Conservation (phyloP, 768 basidiomycete genomes). For the Lactifluus piperatus region DNA sequence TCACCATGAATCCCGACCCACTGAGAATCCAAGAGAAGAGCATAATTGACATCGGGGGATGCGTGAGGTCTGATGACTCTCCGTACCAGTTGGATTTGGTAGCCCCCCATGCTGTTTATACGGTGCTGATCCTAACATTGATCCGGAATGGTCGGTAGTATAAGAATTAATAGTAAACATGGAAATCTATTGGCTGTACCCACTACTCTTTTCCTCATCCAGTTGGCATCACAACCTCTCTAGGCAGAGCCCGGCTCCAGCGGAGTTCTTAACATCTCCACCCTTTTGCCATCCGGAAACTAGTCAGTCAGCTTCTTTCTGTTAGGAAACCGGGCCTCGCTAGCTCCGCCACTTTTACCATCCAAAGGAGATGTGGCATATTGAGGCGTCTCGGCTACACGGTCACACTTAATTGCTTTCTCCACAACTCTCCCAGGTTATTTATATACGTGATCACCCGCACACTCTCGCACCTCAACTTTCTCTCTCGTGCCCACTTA, state of each 20-base stretch:
- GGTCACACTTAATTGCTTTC: neutral
- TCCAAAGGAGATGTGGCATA: neutral
- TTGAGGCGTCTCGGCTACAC: neutral
- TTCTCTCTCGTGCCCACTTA: neutral
- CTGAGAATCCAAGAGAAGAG: no score
- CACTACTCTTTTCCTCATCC: no score
- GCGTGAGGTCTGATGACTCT: no score
- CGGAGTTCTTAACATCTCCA: neutral
- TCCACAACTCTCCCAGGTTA: neutral
- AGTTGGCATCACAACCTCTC: no score
- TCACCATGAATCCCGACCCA: no score
- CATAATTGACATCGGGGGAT: no score
- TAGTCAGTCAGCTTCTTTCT: neutral
- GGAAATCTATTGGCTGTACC: no score
- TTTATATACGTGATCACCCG: neutral
- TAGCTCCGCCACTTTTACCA: neutral
- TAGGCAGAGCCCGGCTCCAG: neutral
- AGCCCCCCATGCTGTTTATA: no score
- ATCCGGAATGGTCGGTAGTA: constrained; percentile 1
- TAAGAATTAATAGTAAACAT: no score
- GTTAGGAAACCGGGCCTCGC: neutral
- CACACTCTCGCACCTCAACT: neutral
- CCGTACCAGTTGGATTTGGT: no score
- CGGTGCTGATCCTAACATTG: neutral
- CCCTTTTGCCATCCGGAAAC: neutral